Evolutionary conservation across 2,329 filamentous ascomycete genomes (phyloP).

Genomic region (Phaeomoniella chlamydospora): DNA sequence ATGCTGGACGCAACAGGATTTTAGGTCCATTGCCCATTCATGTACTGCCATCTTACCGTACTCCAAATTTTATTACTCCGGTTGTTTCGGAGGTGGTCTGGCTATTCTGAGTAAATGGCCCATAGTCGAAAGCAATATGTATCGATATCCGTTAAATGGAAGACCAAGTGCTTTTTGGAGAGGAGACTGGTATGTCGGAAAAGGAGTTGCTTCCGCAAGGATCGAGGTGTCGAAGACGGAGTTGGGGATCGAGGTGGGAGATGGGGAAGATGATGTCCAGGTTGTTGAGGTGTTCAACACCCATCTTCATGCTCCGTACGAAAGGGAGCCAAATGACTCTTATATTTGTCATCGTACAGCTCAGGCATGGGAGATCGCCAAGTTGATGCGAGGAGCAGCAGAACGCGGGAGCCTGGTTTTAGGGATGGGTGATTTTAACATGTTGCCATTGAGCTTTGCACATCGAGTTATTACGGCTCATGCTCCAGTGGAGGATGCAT

Average conservation of each 20-base stretch:
- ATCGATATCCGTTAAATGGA: slow-evolving; percentile 78
- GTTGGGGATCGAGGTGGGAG: slow-evolving; percentile 29
- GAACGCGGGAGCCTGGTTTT: slow-evolving; percentile 73
- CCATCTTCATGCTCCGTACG: slow-evolving; percentile 81
- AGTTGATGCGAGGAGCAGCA: slow-evolving; percentile 68
- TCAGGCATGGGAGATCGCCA: slow-evolving; percentile 90
- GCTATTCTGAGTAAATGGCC: slow-evolving; percentile 87
- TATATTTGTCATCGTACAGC: slow-evolving; percentile 84
- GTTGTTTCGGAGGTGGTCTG: slow-evolving; percentile 77
- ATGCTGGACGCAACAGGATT: slow-evolving; percentile 82
- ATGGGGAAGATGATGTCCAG: slow-evolving; percentile 2
- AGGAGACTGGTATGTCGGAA: slow-evolving; percentile 59
- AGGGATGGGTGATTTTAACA: slow-evolving; percentile 89
- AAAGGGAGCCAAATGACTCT: slow-evolving; percentile 61
- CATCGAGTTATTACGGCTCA: slow-evolving; percentile 71
- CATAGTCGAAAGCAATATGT: slow-evolving; percentile 78
- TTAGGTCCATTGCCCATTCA: slow-evolving; percentile 58
- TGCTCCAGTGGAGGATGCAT: slow-evolving; percentile 65
- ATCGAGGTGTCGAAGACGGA: slow-evolving; percentile 50
- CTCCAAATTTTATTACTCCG: slow-evolving; percentile 84
- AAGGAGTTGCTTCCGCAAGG: slow-evolving; percentile 74
- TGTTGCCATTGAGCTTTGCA: slow-evolving; percentile 74
- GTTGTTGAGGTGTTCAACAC: slow-evolving; percentile 85
- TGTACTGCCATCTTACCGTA: slow-evolving; percentile 59
- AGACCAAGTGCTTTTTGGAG: slow-evolving; percentile 85